Conservation (phyloP, 83 land plant species). For the Picea engelmannii region DNA sequence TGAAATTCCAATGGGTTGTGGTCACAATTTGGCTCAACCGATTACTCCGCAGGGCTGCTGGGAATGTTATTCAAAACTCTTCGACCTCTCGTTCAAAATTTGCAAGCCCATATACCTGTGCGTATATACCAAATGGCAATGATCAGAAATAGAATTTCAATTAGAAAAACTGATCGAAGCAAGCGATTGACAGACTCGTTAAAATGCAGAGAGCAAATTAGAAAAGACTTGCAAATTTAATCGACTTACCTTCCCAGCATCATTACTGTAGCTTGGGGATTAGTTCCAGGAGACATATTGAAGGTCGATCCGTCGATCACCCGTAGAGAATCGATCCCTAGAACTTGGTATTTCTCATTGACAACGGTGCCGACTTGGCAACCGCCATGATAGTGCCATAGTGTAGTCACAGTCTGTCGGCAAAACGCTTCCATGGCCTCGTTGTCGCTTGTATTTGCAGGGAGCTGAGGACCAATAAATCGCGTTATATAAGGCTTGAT, state of each 20-base stretch:
- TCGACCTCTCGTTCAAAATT: too few species aligned
- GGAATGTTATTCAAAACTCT: too few species aligned
- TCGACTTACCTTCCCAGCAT: constrained; percentile 76
- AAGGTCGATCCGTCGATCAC: constrained; percentile 79
- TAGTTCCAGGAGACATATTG: constrained; percentile 69
- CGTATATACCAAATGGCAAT: too few species aligned
- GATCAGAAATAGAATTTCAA: too few species aligned
- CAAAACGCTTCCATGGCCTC: constrained; percentile 49
- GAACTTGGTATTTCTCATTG: constrained; percentile 46
- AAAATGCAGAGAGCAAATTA: too few species aligned
- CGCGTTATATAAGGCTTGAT: constrained; percentile 22
- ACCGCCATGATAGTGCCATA: constrained; percentile 89
- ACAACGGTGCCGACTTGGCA: constrained; percentile 68
- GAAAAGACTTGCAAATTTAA: too few species aligned
- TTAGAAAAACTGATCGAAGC: too few species aligned
- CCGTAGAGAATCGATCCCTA: constrained; percentile 61
- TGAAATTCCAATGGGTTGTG: too few species aligned
- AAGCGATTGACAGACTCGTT: too few species aligned
- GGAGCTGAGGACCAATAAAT: constrained; percentile 22
- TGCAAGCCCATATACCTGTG: too few species aligned
- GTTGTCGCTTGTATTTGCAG: constrained; percentile 26
- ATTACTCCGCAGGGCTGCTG: too few species aligned
- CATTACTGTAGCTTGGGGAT: constrained; percentile 86
- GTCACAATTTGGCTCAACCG: too few species aligned
- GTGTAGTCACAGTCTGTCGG: constrained; percentile 62